Base-by-base conservation (phyloP, 768 basidiomycete genomes). In the Clitopilus hobsonii region DNA sequence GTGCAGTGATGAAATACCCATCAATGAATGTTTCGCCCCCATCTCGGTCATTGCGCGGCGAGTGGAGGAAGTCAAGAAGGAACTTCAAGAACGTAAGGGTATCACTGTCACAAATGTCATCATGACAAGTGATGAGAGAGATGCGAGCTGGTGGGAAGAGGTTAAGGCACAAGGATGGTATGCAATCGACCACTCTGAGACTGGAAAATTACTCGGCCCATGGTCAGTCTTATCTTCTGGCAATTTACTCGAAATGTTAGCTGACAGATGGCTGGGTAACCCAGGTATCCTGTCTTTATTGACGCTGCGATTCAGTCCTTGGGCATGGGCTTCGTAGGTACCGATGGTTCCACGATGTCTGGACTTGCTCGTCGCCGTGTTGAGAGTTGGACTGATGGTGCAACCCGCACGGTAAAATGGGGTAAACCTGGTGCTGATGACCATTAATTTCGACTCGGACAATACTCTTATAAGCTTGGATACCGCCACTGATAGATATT, bases 281-380 rank as follows among this genome's bases (percentile, higher is more conserved):
- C 22, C 60, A 87, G 87, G 86, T 85, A 88, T 66, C 85, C 87
- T 11, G 70, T 86, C n/a, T 68, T 91, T 50, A 77, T 90, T 51
- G 88, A 90, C 62, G 85, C 86, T 3, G 83, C 81, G 7, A 80
- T 89, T 54, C 89, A 91, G 61, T 85, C 86, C 0, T 71, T 69
- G 32, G 88, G 83, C 20, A 65, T 74, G 10, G 89, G 87, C 1
- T 85, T 91, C 61, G 80, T 91, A 13, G 89, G 88, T 7, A 89
- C 87, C 1, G 79, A 86, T 58, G 62, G 74, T 38, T 89, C 87
- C 28, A 90, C 89, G 4, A 88, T 89, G 81, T 83, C 85, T 2
- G 70, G 81, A 45, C 59, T 91, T 26, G 85, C 88, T 5, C 75
- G 75, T 18, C 78, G 84, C n/a, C 74, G 89, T 23, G 86, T 86